These are phyloP conservation scores for Auxenochlorella protothecoides DNA, from an alignment of 139 green algal genomes.

Conservation along the genomic window DNA sequence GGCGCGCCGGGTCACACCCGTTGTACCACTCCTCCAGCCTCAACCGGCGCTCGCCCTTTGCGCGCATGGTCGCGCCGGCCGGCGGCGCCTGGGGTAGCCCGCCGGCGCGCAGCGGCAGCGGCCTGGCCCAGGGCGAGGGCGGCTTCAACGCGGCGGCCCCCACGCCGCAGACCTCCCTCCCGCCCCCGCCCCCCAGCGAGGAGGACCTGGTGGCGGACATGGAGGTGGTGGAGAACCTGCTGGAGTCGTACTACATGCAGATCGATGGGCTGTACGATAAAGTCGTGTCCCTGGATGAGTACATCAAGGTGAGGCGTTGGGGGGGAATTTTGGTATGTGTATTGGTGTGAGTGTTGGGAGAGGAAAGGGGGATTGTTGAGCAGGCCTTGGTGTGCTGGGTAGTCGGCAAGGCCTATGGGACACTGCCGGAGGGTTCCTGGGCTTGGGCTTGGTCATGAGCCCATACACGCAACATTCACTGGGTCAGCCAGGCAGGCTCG, in stretches of 20 bases:
- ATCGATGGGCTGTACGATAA: slow-evolving; percentile 55
- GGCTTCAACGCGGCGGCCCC: background rate
- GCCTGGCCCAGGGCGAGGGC: background rate
- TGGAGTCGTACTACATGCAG: slow-evolving; percentile 55
- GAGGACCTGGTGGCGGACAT: slow-evolving; percentile 16
- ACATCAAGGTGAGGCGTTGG: slow-evolving; percentile 34
- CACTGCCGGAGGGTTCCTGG: too few relatives aligned
- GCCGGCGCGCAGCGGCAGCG: background rate
- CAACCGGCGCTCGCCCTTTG: background rate
- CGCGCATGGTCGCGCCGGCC: too few relatives aligned
- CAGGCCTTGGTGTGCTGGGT: too few relatives aligned
- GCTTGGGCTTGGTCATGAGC: too few relatives aligned
- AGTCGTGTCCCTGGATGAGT: slow-evolving; percentile 49
- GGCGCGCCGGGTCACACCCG: background rate
- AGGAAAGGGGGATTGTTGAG: too few relatives aligned
- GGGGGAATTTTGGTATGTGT: too few relatives aligned
- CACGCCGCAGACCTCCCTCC: background rate
- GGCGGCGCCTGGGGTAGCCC: background rate
- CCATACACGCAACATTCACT: too few relatives aligned
- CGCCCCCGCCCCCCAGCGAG: background rate
- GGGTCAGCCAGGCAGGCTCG: too few relatives aligned
- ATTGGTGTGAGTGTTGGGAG: too few relatives aligned
- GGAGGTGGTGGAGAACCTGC: slow-evolving; percentile 46
- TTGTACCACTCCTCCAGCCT: background rate
- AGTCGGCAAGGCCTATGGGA: too few relatives aligned